phyloP scores from a whole-genome alignment of 768 basidiomycete genomes.

The Pleurotus platypus region DNA sequence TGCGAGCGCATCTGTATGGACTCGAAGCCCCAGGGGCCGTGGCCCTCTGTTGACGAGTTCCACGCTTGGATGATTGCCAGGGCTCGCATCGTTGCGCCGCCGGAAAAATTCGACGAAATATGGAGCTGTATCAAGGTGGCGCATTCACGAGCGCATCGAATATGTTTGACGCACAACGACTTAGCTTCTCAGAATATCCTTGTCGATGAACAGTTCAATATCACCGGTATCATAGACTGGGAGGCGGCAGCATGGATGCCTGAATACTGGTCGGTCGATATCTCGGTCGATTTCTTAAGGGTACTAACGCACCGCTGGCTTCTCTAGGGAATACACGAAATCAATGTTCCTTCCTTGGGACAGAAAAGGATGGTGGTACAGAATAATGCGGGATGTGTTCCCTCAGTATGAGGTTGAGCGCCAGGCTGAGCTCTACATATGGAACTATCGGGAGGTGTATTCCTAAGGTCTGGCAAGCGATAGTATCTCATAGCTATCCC shows the following conservation, averaged over 20 bases:
- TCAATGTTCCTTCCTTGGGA: background rate
- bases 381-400: background rate
- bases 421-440: background rate
- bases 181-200: conserved; percentile 32
- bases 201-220: conserved; percentile 17
- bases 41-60: conserved; percentile 9
- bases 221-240: conserved; percentile 19
- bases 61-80: conserved; percentile 4
- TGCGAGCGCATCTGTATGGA: background rate
- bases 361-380: background rate
- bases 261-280: conserved; percentile 13
- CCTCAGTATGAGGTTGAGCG: background rate
- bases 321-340: background rate
- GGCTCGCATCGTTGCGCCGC: background rate
- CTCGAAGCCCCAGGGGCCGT: conserved; percentile 8
- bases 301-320: background rate
- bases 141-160: conserved; percentile 5
- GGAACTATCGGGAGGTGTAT: background rate
- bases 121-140: conserved; percentile 4
- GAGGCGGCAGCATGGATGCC: conserved; percentile 18
- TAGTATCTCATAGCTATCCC: too few relatives aligned
- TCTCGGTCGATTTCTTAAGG: background rate
- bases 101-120: conserved; percentile 2
- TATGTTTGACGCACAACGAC: conserved; percentile 31
- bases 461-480: background rate